Evolutionary conservation across 2,329 filamentous ascomycete genomes (phyloP), one percentile per base, ranked within the genome.

Genomic region (Venturia asperata): DNA sequence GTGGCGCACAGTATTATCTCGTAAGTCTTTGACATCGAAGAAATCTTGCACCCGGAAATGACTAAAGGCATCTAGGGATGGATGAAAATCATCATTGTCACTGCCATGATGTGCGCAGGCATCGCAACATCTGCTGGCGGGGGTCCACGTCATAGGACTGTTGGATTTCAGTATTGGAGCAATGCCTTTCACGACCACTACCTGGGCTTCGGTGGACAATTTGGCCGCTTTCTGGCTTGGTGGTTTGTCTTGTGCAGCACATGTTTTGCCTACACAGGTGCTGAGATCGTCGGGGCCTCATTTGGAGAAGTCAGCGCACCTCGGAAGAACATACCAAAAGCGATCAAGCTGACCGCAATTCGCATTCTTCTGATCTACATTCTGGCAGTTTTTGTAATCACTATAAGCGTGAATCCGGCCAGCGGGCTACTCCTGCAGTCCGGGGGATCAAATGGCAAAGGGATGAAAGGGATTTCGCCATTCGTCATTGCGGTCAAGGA

Each of bases 161-260:
- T 61, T 27, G 66, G 66, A 7, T 67, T 67, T 41, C 62, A 47
- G 3, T 67, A 67, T 37, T 67, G 66, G 66, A 62, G 11, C 21
- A 24, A 67, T n/a, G 60, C 65, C n/a, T 63, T 67, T 27, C 30
- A 15, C 39, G 52, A 62, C 10, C 13, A 77, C 67, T 66, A 74
- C 34, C 42, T 42, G 3, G 58, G 58, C 3, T 69, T 74, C 17
- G 4, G 30, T 27, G 78, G 76, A 3, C 58, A 66, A 0, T 70
- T 68, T 0, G 78, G 77, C 7, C 71, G 73, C 9, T 78, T 81
- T 56, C 71, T 80, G 7, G 77, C 77, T 2, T 73, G 76, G 19
- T 77, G 77, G 74, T 74, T 74, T 7, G 74, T 73, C 15, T 69
- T 79, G 43, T 74, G 75, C 47, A 72, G 75, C 62, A 74, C 77